Base-by-base conservation (phyloP, 2,329 filamentous ascomycete species). In the Diaporthe destruens region DNA sequence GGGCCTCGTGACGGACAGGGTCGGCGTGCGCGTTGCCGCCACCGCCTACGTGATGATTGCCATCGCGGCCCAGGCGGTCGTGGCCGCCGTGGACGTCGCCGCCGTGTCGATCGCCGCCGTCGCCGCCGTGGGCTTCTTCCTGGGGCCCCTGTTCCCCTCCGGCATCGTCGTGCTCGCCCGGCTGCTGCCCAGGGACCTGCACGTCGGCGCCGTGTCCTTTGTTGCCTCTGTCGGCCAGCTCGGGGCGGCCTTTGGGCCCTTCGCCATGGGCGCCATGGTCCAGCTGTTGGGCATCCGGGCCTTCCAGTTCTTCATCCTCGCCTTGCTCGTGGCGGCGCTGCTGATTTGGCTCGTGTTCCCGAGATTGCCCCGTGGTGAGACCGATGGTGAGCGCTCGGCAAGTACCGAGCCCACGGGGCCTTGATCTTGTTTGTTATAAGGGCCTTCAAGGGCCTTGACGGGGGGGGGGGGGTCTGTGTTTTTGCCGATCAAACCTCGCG, bases 321-420 rank as follows among this genome's bases (percentile, higher is more conserved):
- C 63, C 29, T 75, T 77, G n/a, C 76, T 78, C 25, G 54, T 55
- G 29, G 69, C 63, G 11, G 59, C 74, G n/a, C 69, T 77, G 7
- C 63, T 75, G 9, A 32, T 76, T 2, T 78, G 76, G 76, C 25
- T 63, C 14, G 11, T 57, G 23, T 75, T 76, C 39, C 68, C 74
- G 42, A 61, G 44, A 42, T 95, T 80, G 96, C 96, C 11, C 23
- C 42, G 1, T 47, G 42, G 6, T 61, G 63, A 61, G 6, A 32
- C 20, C 20, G 57, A 57, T 36, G 12, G 53, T 47, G 44, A 59
- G 2, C 23, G 29, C 57, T 39, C 29, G 54, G 55, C 1, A 18
- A 36, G 29, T 54, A 14, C 67, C 36, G 54, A 59, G 54, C 29
- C 44, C 6, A 6, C 20, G 6, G 14, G 49, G 9, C 39, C 12